Percentiles rank a stretch among this genome's conserved stretches.
These are phyloP conservation scores for Hypomyces perniciosus DNA, from an alignment of 2,329 filamentous ascomycete genomes.

Conservation along the genomic window DNA sequence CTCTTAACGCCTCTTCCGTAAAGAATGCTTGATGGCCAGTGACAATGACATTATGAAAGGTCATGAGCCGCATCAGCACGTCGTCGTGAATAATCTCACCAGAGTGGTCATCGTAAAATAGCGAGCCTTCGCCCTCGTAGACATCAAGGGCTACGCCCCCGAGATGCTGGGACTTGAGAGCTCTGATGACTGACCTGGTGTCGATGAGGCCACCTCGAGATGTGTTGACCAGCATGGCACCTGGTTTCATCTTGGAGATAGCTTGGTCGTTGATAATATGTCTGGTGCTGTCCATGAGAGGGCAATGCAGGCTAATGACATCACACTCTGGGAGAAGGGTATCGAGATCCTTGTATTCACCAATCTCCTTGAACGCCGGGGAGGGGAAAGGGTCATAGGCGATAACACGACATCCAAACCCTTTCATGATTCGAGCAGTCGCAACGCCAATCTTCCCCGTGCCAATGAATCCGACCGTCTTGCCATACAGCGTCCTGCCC, in stretches of 20 bases:
- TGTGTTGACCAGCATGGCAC: constrained; percentile 60
- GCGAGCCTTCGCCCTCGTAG: constrained; percentile 57
- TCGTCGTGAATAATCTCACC: constrained; percentile 62
- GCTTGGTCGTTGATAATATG: constrained; percentile 54
- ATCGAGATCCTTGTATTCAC: constrained; percentile 49
- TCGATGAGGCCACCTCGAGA: constrained; percentile 61
- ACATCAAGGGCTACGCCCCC: constrained; percentile 62
- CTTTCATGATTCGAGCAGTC: constrained; percentile 54
- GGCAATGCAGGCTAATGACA: constrained; percentile 61
- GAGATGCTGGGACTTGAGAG: constrained; percentile 54
- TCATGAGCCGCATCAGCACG: constrained; percentile 58
- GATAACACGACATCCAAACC: constrained; percentile 58
- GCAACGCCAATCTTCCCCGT: constrained; percentile 60
- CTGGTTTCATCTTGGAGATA: constrained; percentile 50
- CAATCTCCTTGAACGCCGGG: constrained; percentile 42
- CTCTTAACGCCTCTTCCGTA: constrained; percentile 56
- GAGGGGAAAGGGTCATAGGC: constrained; percentile 54
- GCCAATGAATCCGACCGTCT: constrained; percentile 61
- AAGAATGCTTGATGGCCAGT: constrained; percentile 67
- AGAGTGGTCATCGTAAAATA: constrained; percentile 63
- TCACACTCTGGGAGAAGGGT: constrained; percentile 50
- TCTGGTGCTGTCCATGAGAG: constrained; percentile 52
- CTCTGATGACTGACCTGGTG: constrained; percentile 52
- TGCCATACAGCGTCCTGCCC: constrained; percentile 54
- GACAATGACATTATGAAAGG: constrained; percentile 61